Evolutionary conservation across 805 yeast species (phyloP).

Genomic region (Priceomyces castillae): DNA sequence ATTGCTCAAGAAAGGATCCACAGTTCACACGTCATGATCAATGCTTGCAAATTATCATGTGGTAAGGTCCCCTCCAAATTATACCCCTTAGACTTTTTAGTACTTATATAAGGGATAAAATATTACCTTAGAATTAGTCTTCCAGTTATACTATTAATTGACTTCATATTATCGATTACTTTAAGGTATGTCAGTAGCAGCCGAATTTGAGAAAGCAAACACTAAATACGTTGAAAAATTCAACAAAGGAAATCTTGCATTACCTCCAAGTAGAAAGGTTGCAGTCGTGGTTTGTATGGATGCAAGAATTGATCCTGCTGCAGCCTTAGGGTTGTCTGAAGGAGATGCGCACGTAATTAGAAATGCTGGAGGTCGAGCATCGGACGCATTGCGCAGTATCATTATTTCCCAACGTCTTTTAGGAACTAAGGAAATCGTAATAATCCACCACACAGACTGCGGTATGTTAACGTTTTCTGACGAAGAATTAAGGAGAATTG

Average conservation of each 20-base stretch:
- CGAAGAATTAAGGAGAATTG: slow-evolving; percentile 23
- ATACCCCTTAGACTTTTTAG: too few relatives aligned
- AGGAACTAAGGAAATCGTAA: slow-evolving; percentile 38
- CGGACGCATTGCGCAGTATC: slow-evolving; percentile 37
- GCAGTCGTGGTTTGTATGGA: slow-evolving; percentile 41
- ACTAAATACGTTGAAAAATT: slow-evolving; percentile 19
- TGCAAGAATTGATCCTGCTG: slow-evolving; percentile 39
- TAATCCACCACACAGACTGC: slow-evolving; percentile 43
- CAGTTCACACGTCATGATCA: too few relatives aligned
- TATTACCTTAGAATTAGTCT: too few relatives aligned
- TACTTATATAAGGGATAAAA: too few relatives aligned
- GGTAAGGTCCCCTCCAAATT: too few relatives aligned
- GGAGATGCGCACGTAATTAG: slow-evolving; percentile 46
- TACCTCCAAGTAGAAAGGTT: slow-evolving; percentile 37
- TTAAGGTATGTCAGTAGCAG: slow-evolving; percentile 20
- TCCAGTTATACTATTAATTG: too few relatives aligned
- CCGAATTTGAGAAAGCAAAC: slow-evolving; percentile 25
- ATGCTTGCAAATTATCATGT: too few relatives aligned
- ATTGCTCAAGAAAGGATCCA: too few relatives aligned
- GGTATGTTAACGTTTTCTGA: slow-evolving; percentile 43
- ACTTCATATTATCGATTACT: too few relatives aligned
- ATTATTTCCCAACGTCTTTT: slow-evolving; percentile 40
- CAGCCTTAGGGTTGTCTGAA: slow-evolving; percentile 31
- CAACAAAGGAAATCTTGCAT: slow-evolving; percentile 29
- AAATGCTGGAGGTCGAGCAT: slow-evolving; percentile 44